Base-by-base conservation (phyloP, 108 stramenopile genomes). In the Fragilaria radians region DNA sequence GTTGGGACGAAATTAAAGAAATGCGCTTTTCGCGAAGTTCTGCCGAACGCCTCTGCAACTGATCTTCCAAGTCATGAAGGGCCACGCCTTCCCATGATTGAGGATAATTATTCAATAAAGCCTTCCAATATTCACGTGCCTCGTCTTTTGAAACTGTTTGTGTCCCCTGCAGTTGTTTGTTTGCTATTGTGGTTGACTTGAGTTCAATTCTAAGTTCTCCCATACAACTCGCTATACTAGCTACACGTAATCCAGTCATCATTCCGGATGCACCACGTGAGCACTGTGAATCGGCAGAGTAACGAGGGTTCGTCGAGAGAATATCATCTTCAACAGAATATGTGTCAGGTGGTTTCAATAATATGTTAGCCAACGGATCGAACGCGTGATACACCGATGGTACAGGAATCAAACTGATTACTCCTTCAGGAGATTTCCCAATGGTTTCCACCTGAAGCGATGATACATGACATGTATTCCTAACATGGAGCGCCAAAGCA, bases 221-320 rank as follows among this genome's bases (percentile, higher is more conserved):
- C 60, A 81, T 57, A 32, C 68, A 58, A 65, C 83, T 83, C 23
- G 83, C 83, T 54, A 88, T 78, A 54, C 85, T 83, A 18, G 91
- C 91, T 7, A 81, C 84, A 1, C 91, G 78, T 29, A 92, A 54
- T 0, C 68, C 74, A 21, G 66, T 72, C 17, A 78, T 79, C 87
- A 92, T 85, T 1, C 91, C 91, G 22, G 56, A 65, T 0, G 82
- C 83, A 29, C 85, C 83, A 7, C 91, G 71, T 3, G 77, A 62
- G 9, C 57, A 78, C 33, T 92, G 91, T 5, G 83, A 65, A 79
- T 92, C 91, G 22, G 91, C 91, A 52, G 87, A 76, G 63, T 73
- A 81, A 24, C 76, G 66, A 4, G 53, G 42, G 5, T 50, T 34
- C 21, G 28, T 31, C 11, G 28, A 23, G 28, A 63, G 46, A 11